A percentile compares a stretch with the other conserved stretches of the same genome.
phyloP scores from a whole-genome alignment of 1,284 basidiomycete species.

The Cystobasidium slooffiae region DNA sequence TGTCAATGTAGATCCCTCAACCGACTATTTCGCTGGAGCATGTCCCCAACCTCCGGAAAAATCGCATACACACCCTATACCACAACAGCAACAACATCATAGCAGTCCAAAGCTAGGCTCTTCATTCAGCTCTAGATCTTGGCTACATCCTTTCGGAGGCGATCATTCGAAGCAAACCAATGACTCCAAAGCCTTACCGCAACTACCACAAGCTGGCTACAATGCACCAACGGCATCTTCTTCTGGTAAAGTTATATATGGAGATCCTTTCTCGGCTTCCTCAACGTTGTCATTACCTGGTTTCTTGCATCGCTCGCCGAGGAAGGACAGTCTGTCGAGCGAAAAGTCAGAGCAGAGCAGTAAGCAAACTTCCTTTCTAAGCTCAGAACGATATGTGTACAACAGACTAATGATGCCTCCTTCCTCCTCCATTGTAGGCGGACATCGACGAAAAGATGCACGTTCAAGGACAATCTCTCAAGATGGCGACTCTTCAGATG shows the following conservation, averaged over 20 bases:
- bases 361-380: neutral
- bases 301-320: constrained; percentile 13
- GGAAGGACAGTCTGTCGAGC: constrained; percentile 28
- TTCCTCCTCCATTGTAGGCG: neutral
- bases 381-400: neutral
- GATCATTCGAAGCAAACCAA: neutral
- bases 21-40: constrained; percentile 28
- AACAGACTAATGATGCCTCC: neutral
- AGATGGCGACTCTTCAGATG: constrained; percentile 26
- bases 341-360: constrained; percentile 15
- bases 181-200: constrained; percentile 9
- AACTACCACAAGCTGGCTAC: neutral
- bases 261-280: constrained; percentile 15
- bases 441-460: neutral
- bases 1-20: neutral
- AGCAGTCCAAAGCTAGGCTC: constrained; percentile 20
- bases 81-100: neutral
- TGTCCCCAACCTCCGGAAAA: neutral
- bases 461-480: constrained; percentile 21
- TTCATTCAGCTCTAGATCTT: neutral
- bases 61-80: neutral
- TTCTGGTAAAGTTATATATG: neutral
- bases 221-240: too few relatives aligned
- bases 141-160: constrained; percentile 6
- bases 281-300: constrained; percentile 16